Base-by-base conservation (phyloP, 352 stramenopile genomes). In the Phytopythium sindhum region DNA sequence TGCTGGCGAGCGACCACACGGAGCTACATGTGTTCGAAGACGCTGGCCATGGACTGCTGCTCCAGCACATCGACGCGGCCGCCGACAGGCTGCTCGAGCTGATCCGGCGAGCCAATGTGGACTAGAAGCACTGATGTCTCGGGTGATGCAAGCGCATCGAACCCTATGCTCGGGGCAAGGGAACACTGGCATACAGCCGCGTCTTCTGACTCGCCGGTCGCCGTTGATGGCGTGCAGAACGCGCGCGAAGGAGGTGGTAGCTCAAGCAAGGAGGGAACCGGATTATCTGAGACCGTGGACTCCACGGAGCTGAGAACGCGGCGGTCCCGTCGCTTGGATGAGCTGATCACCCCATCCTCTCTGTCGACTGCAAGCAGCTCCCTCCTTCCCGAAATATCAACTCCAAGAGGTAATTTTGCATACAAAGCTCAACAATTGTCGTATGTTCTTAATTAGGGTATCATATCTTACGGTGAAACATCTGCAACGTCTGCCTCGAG, bases 61-160 rank as follows among this genome's bases (percentile, higher is more conserved):
- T 80, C 9, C 74, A 86, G 61, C 68, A 77, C 60, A 60, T 77
- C 23, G 66, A 80, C 33, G 74, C 75, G 41, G 56, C 82, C 39
- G 69, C 66, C 4, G 56, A 47, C 9, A 69, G 73, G 17, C 28
- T 84, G 24, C 31, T 75, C 14, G n/a, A 10, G 29, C 10, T 57
- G 6, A 17, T 54, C 23, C 47, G 10, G 10, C 47, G 47, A 48
- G 48, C 57, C 28, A 57, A 19, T 3, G 29, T 10, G 26, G 29
- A 33, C n/a, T 52, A 29, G 45, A 14, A 26, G 12, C 44, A 35
- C 64, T 12, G 45, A 2, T 17, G 23, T 14, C 45, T n/a, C 14
- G 8, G 2, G 14, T 31, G n/a, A 33, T 53, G 24, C n/a, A 15
- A 11, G 23, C 21, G 45, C n/a, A 52, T 45, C 41, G 17, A 45